Evolutionary conservation across 179 eudicot genomes (phyloP).

Genomic region (Silene vulgaris): DNA sequence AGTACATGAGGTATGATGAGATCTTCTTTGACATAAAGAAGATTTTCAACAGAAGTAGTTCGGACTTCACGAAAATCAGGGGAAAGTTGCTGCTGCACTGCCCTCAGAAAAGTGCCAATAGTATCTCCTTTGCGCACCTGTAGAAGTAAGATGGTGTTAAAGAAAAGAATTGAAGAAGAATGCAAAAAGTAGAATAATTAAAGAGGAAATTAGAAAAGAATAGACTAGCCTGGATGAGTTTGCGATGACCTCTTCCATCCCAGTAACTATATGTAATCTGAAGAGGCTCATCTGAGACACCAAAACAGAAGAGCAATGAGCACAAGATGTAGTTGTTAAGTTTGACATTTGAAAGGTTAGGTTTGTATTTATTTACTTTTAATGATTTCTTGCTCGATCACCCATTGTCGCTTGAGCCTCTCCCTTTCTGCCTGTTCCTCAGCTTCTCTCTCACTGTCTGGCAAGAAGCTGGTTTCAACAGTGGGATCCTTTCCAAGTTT

Average conservation of each 20-base stretch:
- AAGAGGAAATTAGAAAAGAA: not conserved
- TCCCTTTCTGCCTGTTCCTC: conserved; percentile 95
- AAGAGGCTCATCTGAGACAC: conserved; percentile 76
- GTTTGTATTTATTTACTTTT: conserved; percentile 43
- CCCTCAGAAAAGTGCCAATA: conserved; percentile 84
- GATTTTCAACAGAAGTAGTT: conserved; percentile 89
- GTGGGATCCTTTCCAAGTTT: conserved; percentile 92
- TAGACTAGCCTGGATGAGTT: conserved; percentile 59
- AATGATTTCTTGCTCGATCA: conserved; percentile 68
- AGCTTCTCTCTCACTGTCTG: conserved; percentile 97
- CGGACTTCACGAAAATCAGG: conserved; percentile 96
- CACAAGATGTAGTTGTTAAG: not conserved
- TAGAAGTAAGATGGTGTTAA: conserved; percentile 12
- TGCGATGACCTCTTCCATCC: conserved; percentile 97
- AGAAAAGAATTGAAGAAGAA: not conserved
- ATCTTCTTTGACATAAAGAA: conserved; percentile 96
- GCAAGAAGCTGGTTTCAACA: conserved; percentile 93
- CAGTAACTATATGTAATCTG: conserved; percentile 94
- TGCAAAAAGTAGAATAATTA: not conserved
- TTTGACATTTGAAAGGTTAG: not conserved
- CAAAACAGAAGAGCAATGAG: conserved; percentile 15
- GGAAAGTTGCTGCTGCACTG: conserved; percentile 96
- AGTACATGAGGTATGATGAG: conserved; percentile 94
- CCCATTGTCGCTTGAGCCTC: conserved; percentile 76
- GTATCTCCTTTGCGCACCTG: conserved; percentile 95